Percentiles rank a stretch among this genome's conserved stretches.
phyloP scores from a whole-genome alignment of 176 grass and related monocot species.

The Cocos nucifera region DNA sequence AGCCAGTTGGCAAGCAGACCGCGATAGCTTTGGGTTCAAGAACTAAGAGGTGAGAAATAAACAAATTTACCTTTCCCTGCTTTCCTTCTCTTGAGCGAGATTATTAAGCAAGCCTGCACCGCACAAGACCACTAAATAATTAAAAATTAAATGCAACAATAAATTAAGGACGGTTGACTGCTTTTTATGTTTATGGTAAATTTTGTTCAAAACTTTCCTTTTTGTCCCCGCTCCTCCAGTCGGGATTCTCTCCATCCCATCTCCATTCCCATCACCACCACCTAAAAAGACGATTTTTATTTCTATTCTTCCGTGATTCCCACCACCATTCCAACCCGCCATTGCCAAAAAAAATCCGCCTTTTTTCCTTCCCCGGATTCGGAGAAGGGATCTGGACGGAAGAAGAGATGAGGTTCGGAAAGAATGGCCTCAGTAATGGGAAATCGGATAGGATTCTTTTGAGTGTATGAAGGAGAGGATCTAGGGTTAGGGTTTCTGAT shows the following conservation, averaged over 20 bases:
- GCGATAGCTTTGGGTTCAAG: neutral
- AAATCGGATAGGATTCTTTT: slow-evolving; percentile 5
- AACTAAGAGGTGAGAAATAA: neutral
- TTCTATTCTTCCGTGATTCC: slow-evolving; percentile 20
- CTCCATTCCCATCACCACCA: neutral
- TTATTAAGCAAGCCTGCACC: slow-evolving; percentile 14
- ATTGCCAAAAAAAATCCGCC: neutral
- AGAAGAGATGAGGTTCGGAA: slow-evolving; percentile 7
- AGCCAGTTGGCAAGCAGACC: neutral
- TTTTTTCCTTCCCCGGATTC: neutral
- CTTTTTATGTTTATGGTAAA: slow-evolving; percentile 12
- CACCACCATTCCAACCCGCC: slow-evolving; percentile 4
- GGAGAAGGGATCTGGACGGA: neutral
- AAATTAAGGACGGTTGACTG: slow-evolving; percentile 5
- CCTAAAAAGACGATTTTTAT: slow-evolving; percentile 11
- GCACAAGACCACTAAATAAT: slow-evolving; percentile 2
- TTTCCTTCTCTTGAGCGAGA: slow-evolving; percentile 5
- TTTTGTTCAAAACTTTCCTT: slow-evolving; percentile 2
- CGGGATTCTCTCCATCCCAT: slow-evolving; percentile 32
- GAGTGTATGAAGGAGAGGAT: slow-evolving; percentile 8
- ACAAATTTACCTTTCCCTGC: neutral
- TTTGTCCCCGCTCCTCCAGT: slow-evolving; percentile 39
- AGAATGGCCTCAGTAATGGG: slow-evolving; percentile 16
- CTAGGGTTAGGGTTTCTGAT: neutral
- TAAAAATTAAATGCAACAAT: neutral